A percentile compares a stretch with the other conserved stretches of the same genome.
phyloP scores from a whole-genome alignment of 2,329 filamentous ascomycete genomes.

The Colletotrichum sp. region DNA sequence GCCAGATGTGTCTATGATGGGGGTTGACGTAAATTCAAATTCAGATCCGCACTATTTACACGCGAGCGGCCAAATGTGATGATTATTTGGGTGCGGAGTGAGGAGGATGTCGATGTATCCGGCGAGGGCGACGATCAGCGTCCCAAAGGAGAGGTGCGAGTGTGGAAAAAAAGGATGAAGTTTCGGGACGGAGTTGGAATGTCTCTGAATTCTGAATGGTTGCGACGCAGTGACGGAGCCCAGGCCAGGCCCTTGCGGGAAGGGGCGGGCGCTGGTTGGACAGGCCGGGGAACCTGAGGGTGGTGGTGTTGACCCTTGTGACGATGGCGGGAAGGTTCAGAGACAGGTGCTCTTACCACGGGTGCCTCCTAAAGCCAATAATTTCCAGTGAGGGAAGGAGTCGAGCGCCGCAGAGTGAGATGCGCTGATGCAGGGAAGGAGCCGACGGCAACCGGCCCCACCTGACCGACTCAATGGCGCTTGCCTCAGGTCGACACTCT shows the following conservation, averaged over 20 bases:
- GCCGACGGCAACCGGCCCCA: neutral
- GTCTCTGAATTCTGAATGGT: conserved; percentile 15
- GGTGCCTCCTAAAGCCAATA: neutral
- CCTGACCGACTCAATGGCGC: neutral
- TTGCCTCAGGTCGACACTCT: neutral
- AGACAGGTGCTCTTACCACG: neutral
- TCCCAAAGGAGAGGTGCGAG: neutral
- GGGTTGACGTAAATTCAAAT: neutral
- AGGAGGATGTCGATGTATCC: neutral
- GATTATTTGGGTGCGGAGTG: neutral
- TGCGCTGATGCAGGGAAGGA: neutral
- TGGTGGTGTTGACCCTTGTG: neutral
- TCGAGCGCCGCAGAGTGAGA: neutral
- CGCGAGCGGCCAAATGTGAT: neutral
- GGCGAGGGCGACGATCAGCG: neutral
- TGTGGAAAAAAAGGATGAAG: neutral
- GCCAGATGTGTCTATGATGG: neutral
- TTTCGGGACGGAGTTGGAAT: conserved; percentile 5
- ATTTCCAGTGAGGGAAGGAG: neutral
- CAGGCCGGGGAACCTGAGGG: neutral
- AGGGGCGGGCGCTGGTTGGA: neutral
- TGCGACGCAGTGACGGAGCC: neutral
- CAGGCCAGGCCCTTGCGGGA: neutral
- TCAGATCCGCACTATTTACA: neutral
- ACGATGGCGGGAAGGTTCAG: neutral